Evolutionary conservation across 73 alveolate genomes (phyloP), one percentile per base, ranked within the genome.

Genomic region (Stentor roeselii): DNA sequence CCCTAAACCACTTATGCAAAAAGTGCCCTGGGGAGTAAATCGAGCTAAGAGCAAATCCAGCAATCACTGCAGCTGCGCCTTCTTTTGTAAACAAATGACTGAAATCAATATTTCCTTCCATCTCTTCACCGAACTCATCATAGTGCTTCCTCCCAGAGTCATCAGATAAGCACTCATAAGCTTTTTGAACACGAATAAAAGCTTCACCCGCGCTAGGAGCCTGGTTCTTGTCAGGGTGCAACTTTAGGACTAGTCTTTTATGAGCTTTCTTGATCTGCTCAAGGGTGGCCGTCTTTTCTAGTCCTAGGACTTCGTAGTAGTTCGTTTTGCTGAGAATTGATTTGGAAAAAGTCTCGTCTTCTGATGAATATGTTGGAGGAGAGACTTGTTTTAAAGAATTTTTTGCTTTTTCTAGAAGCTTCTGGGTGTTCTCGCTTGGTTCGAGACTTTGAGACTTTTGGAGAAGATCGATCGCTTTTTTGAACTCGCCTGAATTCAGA

Each of bases 211-310:
- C 98, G 75, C 93, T 91, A 40, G 95, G 89, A 76, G 95, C 94
- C 0, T 94, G 96, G 90, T 96, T 92, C 83, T 95, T 97, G 83
- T 97, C 99, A 40, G 99, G 99, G 89, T 97, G 99, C 95, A 96
- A 95, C 88, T 91, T 90, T 34, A 97, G 95, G 14, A 99, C 99
- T 80, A 86, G 82, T 88, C 92, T 94, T 77, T 93, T 88, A 89
- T 97, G 95, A 21, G 99, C 99, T 78, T 95, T 97, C 59, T 95
- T 97, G n/a, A 97, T 97, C 85, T 91, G 96, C 21, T 92, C 97
- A 3, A 94, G 98, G 31, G 93, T 76, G 34, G 98, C 97, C 84
- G 88, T 86, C 86, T 92, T 89, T 50, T 84, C 92, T 2, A 97
- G 91, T 67, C 94, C 99, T 75, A 97, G 87, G 11, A 97, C 90